These are phyloP conservation scores for Pleodorina starrii DNA, from an alignment of 139 green algal genomes.

Conservation along the genomic window DNA sequence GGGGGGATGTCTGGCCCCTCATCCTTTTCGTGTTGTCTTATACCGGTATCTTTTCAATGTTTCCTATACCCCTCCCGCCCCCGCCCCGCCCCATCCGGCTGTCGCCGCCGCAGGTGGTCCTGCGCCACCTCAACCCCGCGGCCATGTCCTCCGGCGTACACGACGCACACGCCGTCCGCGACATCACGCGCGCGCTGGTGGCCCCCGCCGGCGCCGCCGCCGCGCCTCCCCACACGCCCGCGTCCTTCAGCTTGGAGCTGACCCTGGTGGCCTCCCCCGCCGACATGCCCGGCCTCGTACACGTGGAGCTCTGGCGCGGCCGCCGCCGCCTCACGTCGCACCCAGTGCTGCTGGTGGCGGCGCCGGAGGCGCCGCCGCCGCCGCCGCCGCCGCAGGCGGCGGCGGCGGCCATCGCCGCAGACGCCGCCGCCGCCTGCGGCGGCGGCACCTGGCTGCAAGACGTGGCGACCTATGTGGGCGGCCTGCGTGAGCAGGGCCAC, in stretches of 20 bases:
- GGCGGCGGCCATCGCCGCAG: not conserved
- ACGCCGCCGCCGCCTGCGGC: not conserved
- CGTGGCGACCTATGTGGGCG: not conserved
- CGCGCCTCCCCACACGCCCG: not conserved
- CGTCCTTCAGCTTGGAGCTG: not conserved
- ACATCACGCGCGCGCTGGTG: not conserved
- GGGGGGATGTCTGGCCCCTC: too few species aligned
- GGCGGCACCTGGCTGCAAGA: not conserved
- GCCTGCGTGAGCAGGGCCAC: slow-evolving; percentile 13
- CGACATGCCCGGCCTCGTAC: slow-evolving; percentile 18
- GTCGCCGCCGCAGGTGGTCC: slow-evolving; percentile 6
- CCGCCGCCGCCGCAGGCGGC: not conserved
- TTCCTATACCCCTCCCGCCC: too few species aligned
- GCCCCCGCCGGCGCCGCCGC: not conserved
- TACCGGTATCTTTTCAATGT: too few species aligned
- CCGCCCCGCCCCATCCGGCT: too few species aligned
- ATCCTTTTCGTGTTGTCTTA: too few species aligned
- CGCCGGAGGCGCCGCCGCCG: not conserved
- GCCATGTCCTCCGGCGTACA: slow-evolving; percentile 33
- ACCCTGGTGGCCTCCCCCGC: not conserved
- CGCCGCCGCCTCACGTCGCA: not conserved
- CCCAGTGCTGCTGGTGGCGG: slow-evolving; percentile 19
- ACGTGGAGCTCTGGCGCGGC: slow-evolving; percentile 42
- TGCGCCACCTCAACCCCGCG: slow-evolving; percentile 23
- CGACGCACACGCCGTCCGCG: not conserved